These are phyloP conservation scores for Silene latifolia DNA, from an alignment of 148 eudicot genomes.

Conservation along the genomic window DNA sequence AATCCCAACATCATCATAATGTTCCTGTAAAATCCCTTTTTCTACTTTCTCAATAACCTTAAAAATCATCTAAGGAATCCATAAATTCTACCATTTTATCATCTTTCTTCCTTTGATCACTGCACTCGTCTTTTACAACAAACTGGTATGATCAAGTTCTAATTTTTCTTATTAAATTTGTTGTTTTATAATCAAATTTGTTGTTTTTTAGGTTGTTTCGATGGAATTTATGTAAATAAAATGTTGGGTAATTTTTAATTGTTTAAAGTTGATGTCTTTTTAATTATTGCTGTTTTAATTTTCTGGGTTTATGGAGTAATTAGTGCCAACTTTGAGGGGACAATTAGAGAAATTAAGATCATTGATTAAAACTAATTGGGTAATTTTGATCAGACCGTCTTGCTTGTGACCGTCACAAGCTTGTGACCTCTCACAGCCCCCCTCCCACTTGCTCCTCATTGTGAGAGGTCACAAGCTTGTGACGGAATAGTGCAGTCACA, in stretches of 20 bases:
- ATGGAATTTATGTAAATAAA: not conserved
- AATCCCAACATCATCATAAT: constrained; percentile 1
- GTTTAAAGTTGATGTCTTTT: not conserved
- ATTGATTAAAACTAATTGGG: not conserved
- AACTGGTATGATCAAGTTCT: not conserved
- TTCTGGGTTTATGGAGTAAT: not conserved
- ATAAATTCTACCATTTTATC: not conserved
- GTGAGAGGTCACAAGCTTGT: too few relatives aligned
- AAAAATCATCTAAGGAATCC: too few relatives aligned
- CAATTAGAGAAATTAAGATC: not conserved
- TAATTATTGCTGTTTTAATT: not conserved
- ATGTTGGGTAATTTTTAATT: not conserved
- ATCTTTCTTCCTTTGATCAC: not conserved
- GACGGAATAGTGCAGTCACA: too few relatives aligned
- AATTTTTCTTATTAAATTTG: not conserved
- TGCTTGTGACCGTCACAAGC: too few relatives aligned
- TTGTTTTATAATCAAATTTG: not conserved
- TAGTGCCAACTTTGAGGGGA: not conserved
- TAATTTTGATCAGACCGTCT: too few relatives aligned
- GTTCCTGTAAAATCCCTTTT: not conserved
- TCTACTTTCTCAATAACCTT: not conserved
- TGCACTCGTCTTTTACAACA: not conserved
- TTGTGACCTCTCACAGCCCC: too few relatives aligned
- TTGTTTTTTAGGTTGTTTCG: not conserved
- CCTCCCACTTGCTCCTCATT: too few relatives aligned